Evolutionary conservation across 352 stramenopile genomes (phyloP), one percentile per base, ranked within the genome.

Genomic region (Phytopythium aichiense): DNA sequence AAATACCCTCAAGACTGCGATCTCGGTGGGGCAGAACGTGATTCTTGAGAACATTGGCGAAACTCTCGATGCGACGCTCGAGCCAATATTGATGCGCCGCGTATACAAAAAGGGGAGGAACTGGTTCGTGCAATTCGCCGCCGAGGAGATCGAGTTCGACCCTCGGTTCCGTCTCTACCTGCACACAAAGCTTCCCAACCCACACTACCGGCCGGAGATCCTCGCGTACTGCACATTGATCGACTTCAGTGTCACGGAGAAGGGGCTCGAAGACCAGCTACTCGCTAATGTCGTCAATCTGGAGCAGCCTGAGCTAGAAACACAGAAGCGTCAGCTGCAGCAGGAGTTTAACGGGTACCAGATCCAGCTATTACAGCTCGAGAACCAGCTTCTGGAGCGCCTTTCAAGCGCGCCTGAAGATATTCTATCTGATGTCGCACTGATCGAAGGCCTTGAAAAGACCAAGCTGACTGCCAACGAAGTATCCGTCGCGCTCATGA

Each of bases 241-340:
- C 56, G 95, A 98, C 68, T 98, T 98, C 55, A 97, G 94, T 49
- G 92, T 98, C 23, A 98, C 92, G 13, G 84, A 97, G 51, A 84
- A 81, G 49, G 91, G 91, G 0, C 69, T 98, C 0, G 90, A 97
- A 67, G 91, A 97, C 42, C 91, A 98, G 60, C 67, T 98, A 6
- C 67, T 98, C 0, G 87, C 88, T 1, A 91, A 82, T 33, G 89
- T 98, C 7, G 92, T 98, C 0, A 91, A 91, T n/a, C 58, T 89
- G 33, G 92, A 98, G 69, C 88, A 97, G 54, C 85, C 92, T 0
- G 79, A 80, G 18, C 68, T 98, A 33, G 92, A 98, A 58, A 87
- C 85, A 15, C 87, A 95, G 50, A 96, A 95, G 65, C 84, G 95
- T 30, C 77, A 84, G 9, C 80, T 98, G 0, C 79, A 91, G 55